A percentile compares a stretch with the other conserved stretches of the same genome.
phyloP scores from a whole-genome alignment of 108 stramenopile species.

The Parietichytrium sp. region DNA sequence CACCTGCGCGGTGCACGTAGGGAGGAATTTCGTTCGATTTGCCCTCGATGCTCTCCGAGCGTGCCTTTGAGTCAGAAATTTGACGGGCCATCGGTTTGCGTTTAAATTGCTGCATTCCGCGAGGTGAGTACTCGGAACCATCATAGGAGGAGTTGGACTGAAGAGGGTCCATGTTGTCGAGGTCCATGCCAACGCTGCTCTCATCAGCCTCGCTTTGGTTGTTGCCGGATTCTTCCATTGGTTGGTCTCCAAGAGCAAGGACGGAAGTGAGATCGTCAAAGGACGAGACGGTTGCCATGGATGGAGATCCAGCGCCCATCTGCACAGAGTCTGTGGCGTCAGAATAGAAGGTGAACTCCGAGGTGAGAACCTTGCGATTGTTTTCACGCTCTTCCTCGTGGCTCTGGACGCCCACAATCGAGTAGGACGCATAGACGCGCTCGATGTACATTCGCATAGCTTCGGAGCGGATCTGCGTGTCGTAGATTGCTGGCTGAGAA shows the following conservation, averaged over 20 bases:
- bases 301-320: not conserved
- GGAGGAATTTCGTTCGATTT: not conserved
- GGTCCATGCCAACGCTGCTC: conserved; percentile 36
- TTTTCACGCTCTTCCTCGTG: not conserved
- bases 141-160: not conserved
- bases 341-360: conserved; percentile 21
- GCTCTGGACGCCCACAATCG: conserved; percentile 27
- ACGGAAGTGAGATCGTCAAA: conserved; percentile 21
- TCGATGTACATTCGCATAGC: not conserved
- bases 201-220: not conserved
- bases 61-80: not conserved
- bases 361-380: no score
- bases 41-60: conserved; percentile 26
- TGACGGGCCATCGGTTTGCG: not conserved
- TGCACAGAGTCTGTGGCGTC: conserved; percentile 34
- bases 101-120: not conserved
- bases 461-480: not conserved
- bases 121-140: not conserved
- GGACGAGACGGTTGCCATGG: conserved; percentile 9
- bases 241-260: not conserved
- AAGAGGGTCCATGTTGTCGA: not conserved
- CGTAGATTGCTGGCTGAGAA: not conserved
- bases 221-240: not conserved
- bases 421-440: conserved; percentile 36
- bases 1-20: conserved; percentile 14